These are phyloP conservation scores for Hymenotorrendiella dingleyae DNA, from an alignment of 2,329 filamentous ascomycete genomes.

Conservation along the genomic window DNA sequence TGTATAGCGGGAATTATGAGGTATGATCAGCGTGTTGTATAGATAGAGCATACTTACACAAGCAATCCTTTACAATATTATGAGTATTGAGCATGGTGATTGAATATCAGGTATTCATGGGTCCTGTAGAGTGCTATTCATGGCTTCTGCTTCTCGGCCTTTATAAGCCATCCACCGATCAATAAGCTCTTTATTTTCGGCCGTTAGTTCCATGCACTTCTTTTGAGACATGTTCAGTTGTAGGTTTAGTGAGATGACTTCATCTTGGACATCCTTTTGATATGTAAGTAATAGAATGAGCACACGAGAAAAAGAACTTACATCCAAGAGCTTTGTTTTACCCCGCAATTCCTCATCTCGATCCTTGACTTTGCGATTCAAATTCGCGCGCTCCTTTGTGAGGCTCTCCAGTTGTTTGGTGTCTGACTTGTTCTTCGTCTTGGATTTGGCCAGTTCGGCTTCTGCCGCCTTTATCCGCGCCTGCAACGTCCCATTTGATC, in stretches of 20 bases:
- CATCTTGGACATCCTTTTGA: slow-evolving; percentile 74
- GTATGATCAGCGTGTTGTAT: slow-evolving; percentile 7
- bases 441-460: slow-evolving; percentile 59
- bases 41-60: slow-evolving; percentile 4
- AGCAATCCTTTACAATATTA: not conserved
- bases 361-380: slow-evolving; percentile 67
- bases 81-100: not conserved
- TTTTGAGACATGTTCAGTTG: slow-evolving; percentile 84
- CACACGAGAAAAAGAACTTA: slow-evolving; percentile 31
- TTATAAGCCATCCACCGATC: slow-evolving; percentile 88
- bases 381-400: slow-evolving; percentile 52
- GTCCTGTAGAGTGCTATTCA: slow-evolving; percentile 56
- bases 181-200: slow-evolving; percentile 84
- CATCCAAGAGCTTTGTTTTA: slow-evolving; percentile 78
- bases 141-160: slow-evolving; percentile 77
- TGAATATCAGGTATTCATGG: not conserved
- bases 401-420: slow-evolving; percentile 55
- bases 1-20: slow-evolving; percentile 3
- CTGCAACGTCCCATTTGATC: slow-evolving; percentile 64
- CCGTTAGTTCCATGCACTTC: slow-evolving; percentile 62
- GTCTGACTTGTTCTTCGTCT: slow-evolving; percentile 53
- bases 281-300: slow-evolving; percentile 6
- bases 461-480: slow-evolving; percentile 56
- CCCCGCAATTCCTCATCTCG: slow-evolving; percentile 78
- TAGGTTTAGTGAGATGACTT: slow-evolving; percentile 80